Conservation (phyloP, 129 eudicot genomes). For the Kitagawia praeruptora region DNA sequence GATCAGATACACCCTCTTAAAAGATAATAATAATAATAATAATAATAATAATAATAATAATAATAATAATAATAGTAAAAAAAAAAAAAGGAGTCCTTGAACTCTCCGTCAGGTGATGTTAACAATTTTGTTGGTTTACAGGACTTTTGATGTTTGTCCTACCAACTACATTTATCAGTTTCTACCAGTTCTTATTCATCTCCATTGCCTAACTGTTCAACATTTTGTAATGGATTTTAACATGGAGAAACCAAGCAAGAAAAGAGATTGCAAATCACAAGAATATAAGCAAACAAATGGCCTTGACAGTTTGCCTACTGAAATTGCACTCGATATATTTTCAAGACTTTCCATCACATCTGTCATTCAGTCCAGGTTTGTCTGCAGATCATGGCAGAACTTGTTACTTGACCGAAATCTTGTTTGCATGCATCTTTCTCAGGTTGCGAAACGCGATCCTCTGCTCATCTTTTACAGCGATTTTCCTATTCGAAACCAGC, state of each 20-base stretch:
- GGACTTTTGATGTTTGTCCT: not conserved
- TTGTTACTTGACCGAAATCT: constrained; percentile 37
- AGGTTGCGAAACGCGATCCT: constrained; percentile 18
- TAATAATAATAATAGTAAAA: too few species aligned
- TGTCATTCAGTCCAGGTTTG: constrained; percentile 45
- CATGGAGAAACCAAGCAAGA: constrained; percentile 4
- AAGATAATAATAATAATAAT: too few species aligned
- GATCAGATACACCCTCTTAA: too few species aligned
- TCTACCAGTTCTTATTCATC: not conserved
- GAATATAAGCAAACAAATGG: not conserved
- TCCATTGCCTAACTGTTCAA: not conserved
- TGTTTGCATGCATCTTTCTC: constrained; percentile 21
- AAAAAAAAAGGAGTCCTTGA: too few species aligned
- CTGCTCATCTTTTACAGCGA: constrained; percentile 39
- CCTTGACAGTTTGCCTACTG: constrained; percentile 28
- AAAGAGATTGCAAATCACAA: not conserved
- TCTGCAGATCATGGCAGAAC: not conserved
- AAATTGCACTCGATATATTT: constrained; percentile 41
- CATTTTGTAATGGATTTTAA: not conserved
- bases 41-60: too few species aligned
- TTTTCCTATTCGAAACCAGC: constrained; percentile 33
- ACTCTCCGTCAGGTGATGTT: not conserved
- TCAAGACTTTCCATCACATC: constrained; percentile 46
- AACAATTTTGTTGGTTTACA: constrained; percentile 1
- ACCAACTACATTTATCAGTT: not conserved